phyloP scores from a whole-genome alignment of 1,284 basidiomycete species.

The Pyrrhoderma noxium region DNA sequence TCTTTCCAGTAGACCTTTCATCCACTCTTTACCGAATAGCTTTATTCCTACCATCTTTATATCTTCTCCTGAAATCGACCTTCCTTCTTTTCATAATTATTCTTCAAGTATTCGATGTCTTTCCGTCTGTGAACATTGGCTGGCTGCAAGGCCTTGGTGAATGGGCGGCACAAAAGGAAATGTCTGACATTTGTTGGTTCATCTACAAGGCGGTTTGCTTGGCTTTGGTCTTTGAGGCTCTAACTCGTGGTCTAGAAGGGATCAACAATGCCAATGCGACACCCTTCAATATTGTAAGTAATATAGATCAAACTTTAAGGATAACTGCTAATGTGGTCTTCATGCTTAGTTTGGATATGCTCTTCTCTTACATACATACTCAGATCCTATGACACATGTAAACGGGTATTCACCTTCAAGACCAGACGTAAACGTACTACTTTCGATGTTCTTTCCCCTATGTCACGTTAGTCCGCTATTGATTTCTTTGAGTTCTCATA shows the following conservation, averaged over 20 bases:
- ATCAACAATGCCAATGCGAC: slow-evolving; percentile 42
- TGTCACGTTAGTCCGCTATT: slow-evolving; percentile 45
- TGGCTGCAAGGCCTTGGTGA: slow-evolving; percentile 32
- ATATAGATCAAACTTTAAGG: slow-evolving; percentile 3
- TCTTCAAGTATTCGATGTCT: slow-evolving; percentile 44
- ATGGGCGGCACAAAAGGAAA: slow-evolving; percentile 45
- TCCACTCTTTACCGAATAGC: slow-evolving; percentile 49
- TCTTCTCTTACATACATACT: slow-evolving; percentile 65
- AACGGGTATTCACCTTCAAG: slow-evolving; percentile 44
- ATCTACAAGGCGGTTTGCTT: slow-evolving; percentile 62
- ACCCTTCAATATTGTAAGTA: slow-evolving; percentile 58
- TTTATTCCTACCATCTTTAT: slow-evolving; percentile 57
- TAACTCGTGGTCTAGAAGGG: slow-evolving; percentile 61
- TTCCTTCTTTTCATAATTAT: slow-evolving; percentile 50
- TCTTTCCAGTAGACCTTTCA: slow-evolving; percentile 59
- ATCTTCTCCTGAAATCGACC: slow-evolving; percentile 47
- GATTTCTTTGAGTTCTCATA: slow-evolving; percentile 1
- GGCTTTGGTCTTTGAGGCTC: slow-evolving; percentile 54
- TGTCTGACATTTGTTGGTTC: slow-evolving; percentile 61
- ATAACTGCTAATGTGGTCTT: slow-evolving; percentile 3
- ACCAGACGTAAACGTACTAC: slow-evolving; percentile 60
- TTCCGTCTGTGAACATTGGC: slow-evolving; percentile 27
- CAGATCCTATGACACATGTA: slow-evolving; percentile 51
- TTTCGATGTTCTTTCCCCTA: slow-evolving; percentile 62
- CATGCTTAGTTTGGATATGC: slow-evolving; percentile 59